phyloP scores from a whole-genome alignment of 179 eudicot genomes.

The Silene vulgaris region DNA sequence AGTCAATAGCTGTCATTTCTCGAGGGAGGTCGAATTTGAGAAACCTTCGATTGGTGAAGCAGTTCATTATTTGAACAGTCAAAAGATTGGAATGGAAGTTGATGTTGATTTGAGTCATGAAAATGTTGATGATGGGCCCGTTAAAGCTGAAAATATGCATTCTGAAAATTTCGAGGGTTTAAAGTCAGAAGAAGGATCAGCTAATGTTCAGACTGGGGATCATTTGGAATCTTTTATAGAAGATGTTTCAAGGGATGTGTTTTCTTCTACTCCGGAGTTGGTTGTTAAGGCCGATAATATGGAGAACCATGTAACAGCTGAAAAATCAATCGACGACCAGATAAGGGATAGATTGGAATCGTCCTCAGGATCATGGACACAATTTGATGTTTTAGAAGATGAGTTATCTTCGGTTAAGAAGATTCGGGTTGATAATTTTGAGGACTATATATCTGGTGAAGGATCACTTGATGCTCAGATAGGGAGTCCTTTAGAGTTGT shows the following conservation, averaged over 20 bases:
- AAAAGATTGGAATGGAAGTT: conserved; percentile 13
- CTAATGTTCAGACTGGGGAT: conserved; percentile 35
- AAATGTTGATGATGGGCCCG: conserved; percentile 27
- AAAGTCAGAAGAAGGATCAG: conserved; percentile 37
- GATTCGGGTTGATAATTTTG: conserved; percentile 23
- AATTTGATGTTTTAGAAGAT: conserved; percentile 30
- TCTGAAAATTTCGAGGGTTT: conserved; percentile 37
- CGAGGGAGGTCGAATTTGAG: conserved; percentile 34
- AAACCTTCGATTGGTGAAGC: conserved; percentile 27
- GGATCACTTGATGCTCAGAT: conserved; percentile 44
- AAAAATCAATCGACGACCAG: conserved; percentile 40
- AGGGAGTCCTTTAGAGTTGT: conserved; percentile 46
- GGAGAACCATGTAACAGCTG: conserved; percentile 35
- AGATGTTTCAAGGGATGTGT: conserved; percentile 24
- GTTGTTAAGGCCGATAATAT: conserved; percentile 30
- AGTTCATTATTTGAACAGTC: conserved; percentile 20
- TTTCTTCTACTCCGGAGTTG: conserved; percentile 11
- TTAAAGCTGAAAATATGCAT: conserved; percentile 25
- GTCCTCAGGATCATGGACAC: conserved; percentile 54
- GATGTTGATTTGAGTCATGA: conserved; percentile 23
- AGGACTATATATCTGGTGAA: conserved; percentile 30
- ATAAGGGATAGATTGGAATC: conserved; percentile 41
- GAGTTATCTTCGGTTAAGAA: conserved; percentile 17
- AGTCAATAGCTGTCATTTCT: conserved; percentile 28
- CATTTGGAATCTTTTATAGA: conserved; percentile 37